Conservation (phyloP, 2,329 filamentous ascomycete species). For the Orbilia ellipsospora region DNA sequence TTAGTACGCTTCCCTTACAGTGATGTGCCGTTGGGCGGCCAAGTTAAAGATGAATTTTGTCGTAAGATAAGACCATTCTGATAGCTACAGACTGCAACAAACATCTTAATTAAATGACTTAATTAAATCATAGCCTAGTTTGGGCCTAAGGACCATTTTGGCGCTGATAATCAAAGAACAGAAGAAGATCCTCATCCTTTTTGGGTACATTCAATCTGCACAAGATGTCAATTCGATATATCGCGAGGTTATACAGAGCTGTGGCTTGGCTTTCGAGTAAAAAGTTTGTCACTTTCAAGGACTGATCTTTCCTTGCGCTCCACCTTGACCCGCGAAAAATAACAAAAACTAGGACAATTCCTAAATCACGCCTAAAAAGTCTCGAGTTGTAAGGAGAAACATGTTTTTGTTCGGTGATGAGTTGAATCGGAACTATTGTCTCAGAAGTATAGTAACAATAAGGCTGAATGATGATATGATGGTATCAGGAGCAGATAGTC, state of each 20-base stretch:
- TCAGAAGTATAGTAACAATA: too few species aligned
- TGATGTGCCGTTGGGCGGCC: too few species aligned
- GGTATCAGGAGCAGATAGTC: too few species aligned
- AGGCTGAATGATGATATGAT: too few species aligned
- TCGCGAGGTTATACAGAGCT: slow-evolving; percentile 55
- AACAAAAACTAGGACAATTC: neutral
- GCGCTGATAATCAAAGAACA: neutral
- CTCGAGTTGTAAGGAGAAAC: neutral
- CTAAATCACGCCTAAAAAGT: slow-evolving; percentile 18
- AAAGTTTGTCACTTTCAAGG: slow-evolving; percentile 41
- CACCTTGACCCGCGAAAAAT: slow-evolving; percentile 54
- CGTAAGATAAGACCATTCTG: neutral
- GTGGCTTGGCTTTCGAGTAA: slow-evolving; percentile 23
- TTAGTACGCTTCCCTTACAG: neutral
- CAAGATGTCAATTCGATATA: slow-evolving; percentile 35
- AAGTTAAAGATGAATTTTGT: too few species aligned
- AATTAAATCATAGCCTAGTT: slow-evolving; percentile 5
- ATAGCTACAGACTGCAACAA: slow-evolving; percentile 14
- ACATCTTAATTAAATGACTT: slow-evolving; percentile 13
- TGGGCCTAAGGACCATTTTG: slow-evolving; percentile 6
- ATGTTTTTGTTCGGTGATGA: too few species aligned
- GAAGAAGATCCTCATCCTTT: neutral
- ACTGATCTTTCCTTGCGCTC: slow-evolving; percentile 54
- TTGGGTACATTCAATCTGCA: slow-evolving; percentile 12
- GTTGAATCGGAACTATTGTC: too few species aligned